Conservation (phyloP, 2,329 filamentous ascomycete genomes). For the Monilinia laxa region DNA sequence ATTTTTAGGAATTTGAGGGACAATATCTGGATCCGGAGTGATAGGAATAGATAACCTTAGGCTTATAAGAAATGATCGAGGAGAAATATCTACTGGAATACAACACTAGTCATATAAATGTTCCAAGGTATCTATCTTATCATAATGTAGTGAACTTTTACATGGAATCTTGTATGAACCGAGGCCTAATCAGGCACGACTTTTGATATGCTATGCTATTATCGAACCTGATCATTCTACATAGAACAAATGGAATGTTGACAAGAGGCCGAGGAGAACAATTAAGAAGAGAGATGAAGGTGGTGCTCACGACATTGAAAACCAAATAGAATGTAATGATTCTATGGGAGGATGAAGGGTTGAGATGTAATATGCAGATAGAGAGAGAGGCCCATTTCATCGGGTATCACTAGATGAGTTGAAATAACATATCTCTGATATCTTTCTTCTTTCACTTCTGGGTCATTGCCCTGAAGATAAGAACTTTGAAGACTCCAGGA, state of each 20-base stretch:
- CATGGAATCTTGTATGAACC: accelerated
- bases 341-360: neutral
- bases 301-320: neutral
- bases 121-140: neutral
- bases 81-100: neutral
- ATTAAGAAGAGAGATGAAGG: neutral
- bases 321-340: neutral
- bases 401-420: neutral
- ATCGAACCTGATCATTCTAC: neutral
- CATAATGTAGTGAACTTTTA: neutral
- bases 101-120: neutral
- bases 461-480: too few species aligned
- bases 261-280: neutral
- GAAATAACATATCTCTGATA: neutral
- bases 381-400: neutral
- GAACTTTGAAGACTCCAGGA: too few species aligned
- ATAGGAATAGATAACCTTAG: neutral
- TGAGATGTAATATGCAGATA: neutral
- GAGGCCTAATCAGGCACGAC: neutral
- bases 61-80: too few species aligned
- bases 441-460: too few species aligned
- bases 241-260: neutral
- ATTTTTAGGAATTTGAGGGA: neutral
- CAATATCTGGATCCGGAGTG: too few species aligned
- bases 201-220: neutral